Conservation (phyloP, 768 basidiomycete species). For the Pholiota microspora region DNA sequence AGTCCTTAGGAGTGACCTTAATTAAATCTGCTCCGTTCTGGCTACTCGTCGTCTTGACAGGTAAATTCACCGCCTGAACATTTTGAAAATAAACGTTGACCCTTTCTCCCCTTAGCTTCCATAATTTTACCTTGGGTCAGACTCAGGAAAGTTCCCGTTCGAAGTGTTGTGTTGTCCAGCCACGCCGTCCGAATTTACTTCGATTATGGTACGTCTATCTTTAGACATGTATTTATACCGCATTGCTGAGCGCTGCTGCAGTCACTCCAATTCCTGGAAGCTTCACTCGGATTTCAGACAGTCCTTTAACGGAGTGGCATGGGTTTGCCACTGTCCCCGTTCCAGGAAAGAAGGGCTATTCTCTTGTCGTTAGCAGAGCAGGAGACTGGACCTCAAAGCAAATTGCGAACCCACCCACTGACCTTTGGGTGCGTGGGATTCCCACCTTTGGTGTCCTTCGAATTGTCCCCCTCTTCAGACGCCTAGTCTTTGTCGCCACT, state of each 20-base stretch:
- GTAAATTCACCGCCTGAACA: conserved; percentile 17
- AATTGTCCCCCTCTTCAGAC: conserved; percentile 53
- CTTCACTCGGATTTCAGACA: conserved; percentile 43
- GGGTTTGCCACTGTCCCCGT: conserved; percentile 54
- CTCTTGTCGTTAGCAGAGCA: conserved; percentile 54
- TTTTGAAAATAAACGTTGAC: neutral
- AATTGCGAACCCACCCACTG: conserved; percentile 50
- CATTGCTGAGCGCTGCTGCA: conserved; percentile 14
- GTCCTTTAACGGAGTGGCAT: conserved; percentile 57
- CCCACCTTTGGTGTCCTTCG: conserved; percentile 55
- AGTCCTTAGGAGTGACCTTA: conserved; percentile 41
- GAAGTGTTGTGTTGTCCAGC: conserved; percentile 49
- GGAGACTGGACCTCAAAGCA: conserved; percentile 60
- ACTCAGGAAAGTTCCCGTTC: conserved; percentile 53
- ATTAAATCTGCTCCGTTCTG: conserved; percentile 49
- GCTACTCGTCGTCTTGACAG: conserved; percentile 51
- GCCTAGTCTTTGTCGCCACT: conserved; percentile 57
- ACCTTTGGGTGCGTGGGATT: conserved; percentile 58
- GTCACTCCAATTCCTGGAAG: conserved; percentile 45
- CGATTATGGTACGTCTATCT: conserved; percentile 44
- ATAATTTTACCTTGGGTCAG: conserved; percentile 61
- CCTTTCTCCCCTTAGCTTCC: conserved; percentile 29
- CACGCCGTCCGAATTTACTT: conserved; percentile 60
- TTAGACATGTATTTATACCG: neutral
- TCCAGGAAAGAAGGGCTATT: conserved; percentile 48